Conservation (phyloP, 1,284 basidiomycete species). For the Sporisorium exsertum region DNA sequence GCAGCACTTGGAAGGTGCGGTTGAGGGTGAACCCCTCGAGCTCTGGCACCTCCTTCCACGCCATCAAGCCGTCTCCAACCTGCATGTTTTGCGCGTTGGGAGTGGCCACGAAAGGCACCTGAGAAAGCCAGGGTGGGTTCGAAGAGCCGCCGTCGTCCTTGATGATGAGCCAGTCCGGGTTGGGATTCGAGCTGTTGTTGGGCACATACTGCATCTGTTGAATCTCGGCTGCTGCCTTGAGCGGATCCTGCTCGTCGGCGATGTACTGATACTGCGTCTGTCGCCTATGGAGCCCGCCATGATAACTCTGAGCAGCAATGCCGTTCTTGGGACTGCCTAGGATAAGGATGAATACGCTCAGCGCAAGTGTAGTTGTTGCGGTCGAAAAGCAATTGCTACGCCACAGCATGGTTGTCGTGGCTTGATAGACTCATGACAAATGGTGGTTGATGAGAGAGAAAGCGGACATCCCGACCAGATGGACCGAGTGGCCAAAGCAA, state of each 20-base stretch:
- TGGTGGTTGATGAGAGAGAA: not conserved
- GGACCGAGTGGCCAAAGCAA: not conserved
- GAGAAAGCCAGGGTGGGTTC: slow-evolving; percentile 38
- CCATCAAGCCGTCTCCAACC: slow-evolving; percentile 18
- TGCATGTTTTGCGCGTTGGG: slow-evolving; percentile 13
- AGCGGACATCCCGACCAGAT: not conserved
- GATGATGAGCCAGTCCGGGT: slow-evolving; percentile 40
- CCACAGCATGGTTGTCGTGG: not conserved
- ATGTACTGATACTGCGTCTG: slow-evolving; percentile 49
- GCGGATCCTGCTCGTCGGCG: slow-evolving; percentile 43
- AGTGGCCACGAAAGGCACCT: slow-evolving; percentile 40
- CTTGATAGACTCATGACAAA: not conserved
- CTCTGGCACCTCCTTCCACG: slow-evolving; percentile 49
- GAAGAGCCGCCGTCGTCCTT: slow-evolving; percentile 35
- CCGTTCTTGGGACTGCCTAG: not conserved
- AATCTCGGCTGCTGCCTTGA: slow-evolving; percentile 46
- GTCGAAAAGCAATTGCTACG: not conserved
- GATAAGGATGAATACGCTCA: not conserved
- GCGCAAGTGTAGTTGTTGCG: not conserved
- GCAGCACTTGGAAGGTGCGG: slow-evolving; percentile 42
- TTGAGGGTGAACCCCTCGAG: slow-evolving; percentile 57
- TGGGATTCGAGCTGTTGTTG: slow-evolving; percentile 27
- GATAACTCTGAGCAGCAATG: not conserved
- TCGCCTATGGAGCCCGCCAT: slow-evolving; percentile 9
- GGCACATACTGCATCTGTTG: slow-evolving; percentile 41